phyloP scores from a whole-genome alignment of 2,329 filamentous ascomycete species.

The Hymenoscyphus scutula region DNA sequence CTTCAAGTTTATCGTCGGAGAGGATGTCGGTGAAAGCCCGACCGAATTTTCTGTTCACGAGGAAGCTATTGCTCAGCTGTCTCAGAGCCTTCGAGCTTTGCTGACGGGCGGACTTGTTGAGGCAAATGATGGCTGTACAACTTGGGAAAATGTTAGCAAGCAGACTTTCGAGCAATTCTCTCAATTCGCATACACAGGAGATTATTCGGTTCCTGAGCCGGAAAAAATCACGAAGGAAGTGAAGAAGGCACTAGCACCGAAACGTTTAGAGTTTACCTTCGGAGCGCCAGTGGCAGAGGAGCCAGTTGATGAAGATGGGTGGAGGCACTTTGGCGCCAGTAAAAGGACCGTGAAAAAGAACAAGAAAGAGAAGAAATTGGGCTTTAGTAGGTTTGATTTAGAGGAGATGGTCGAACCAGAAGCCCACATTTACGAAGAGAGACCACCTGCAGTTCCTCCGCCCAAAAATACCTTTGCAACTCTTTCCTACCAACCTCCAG shows the following conservation, averaged over 20 bases:
- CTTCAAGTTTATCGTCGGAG: conserved; percentile 27
- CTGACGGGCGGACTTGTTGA: conserved; percentile 18
- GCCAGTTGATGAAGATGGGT: neutral
- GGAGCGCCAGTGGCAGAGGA: neutral
- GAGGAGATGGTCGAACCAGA: no score
- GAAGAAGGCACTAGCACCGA: neutral
- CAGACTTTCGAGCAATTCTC: conserved; percentile 25
- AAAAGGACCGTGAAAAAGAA: neutral
- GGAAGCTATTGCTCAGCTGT: conserved; percentile 26
- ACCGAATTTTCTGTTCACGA: conserved; percentile 24
- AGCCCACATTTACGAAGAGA: neutral
- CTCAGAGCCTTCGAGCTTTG: conserved; percentile 16
- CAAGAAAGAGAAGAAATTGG: no score
- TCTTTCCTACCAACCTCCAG: conserved; percentile 2
- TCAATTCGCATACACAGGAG: conserved; percentile 28
- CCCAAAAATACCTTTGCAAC: neutral
- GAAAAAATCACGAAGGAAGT: neutral
- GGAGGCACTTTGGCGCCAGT: no score
- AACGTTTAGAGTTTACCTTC: neutral
- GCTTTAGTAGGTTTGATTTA: no score
- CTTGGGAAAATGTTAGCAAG: conserved; percentile 23
- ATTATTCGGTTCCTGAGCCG: conserved; percentile 23
- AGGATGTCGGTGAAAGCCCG: conserved; percentile 17
- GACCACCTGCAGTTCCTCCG: neutral
- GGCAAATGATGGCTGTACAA: conserved; percentile 12